Conservation (phyloP, 2,329 filamentous ascomycete genomes). For the Phialemonium atrogriseum region DNA sequence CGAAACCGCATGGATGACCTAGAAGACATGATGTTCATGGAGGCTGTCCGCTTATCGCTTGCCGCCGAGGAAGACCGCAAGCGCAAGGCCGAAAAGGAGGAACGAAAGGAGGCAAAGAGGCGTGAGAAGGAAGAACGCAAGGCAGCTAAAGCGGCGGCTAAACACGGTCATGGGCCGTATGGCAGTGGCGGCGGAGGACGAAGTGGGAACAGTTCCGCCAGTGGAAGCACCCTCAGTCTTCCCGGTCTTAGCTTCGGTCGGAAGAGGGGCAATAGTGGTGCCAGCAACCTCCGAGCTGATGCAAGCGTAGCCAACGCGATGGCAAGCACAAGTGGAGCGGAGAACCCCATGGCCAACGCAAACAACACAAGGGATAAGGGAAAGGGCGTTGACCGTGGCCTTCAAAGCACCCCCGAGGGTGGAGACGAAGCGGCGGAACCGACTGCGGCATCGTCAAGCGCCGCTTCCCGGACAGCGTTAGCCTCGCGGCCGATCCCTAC, state of each 20-base stretch:
- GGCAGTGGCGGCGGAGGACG: constrained; percentile 29
- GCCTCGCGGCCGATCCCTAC: constrained; percentile 36
- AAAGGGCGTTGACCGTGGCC: constrained; percentile 56
- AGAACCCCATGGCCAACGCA: constrained; percentile 22
- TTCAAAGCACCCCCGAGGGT: constrained; percentile 15
- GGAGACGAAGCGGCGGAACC: constrained; percentile 7
- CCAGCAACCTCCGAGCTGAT: constrained; percentile 52
- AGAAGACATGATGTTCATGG: constrained; percentile 98
- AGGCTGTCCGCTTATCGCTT: constrained; percentile 86
- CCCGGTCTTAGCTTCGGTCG: constrained; percentile 50
- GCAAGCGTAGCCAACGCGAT: constrained; percentile 38
- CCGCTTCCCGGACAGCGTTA: constrained; percentile 20
- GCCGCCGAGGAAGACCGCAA: constrained; percentile 90
- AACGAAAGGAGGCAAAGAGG: constrained; percentile 75
- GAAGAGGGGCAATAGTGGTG: constrained; percentile 49
- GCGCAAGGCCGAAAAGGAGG: constrained; percentile 73
- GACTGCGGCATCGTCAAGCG: constrained; percentile 9
- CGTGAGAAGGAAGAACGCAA: constrained; percentile 80
- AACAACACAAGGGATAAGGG: constrained; percentile 45
- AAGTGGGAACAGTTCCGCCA: constrained; percentile 39
- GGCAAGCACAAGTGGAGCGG: constrained; percentile 26
- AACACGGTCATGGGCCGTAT: constrained; percentile 26
- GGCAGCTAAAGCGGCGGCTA: constrained; percentile 54
- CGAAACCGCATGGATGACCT: constrained; percentile 68
- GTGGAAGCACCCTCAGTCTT: constrained; percentile 58